Evolutionary conservation across 371 early-diverging fungal species (phyloP), one percentile per base, ranked within the genome.

Genomic region (Basidiobolus meristosporus): DNA sequence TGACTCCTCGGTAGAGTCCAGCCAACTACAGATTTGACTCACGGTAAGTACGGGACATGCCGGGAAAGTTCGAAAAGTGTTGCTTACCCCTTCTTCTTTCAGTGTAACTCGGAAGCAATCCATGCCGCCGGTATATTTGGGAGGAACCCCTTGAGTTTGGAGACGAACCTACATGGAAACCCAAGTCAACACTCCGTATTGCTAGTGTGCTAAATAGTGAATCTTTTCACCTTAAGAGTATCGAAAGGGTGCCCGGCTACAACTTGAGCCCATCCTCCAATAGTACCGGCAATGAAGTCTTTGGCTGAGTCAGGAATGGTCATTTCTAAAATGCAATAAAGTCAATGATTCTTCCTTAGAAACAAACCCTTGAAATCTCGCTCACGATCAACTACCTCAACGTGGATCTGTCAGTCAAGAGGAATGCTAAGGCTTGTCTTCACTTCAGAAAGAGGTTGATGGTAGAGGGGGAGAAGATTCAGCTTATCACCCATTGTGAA

Each of bases 201-300:
- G 31, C 31, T 9, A 30, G 31, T n/a, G 20, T 20, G 1, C 23
- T 4, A 5, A n/a, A n/a, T 31, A 31, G 2, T 37, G 3, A 2
- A 16, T 15, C 6, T 22, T n/a, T 17, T 31, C 55, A 54, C 70
- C 57, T 83, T 81, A 43, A 81, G 47, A 3, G 81, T 80, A 44
- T 80, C 84, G 48, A 80, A 77, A 4, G 82, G 81, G 32, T 79
- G 80, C 12, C 78, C 83, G 31, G 78, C 74, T 14, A 77, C 57
- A 7, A 84, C 87, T 51, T 86, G 84, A 9, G 82, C 80, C 75
- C 80, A 80, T 23, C 87, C 87, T 44, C 82, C 87, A 35, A 77
- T 56, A n/a, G 87, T 86, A 32, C 87, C 87, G 31, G 82, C 80
- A 23, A 77, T 54, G 32, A 83, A 57, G 46, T 85, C 79, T n/a